Conservation (phyloP, 2,329 filamentous ascomycete genomes). For the Rhytidhysteron rufulum region DNA sequence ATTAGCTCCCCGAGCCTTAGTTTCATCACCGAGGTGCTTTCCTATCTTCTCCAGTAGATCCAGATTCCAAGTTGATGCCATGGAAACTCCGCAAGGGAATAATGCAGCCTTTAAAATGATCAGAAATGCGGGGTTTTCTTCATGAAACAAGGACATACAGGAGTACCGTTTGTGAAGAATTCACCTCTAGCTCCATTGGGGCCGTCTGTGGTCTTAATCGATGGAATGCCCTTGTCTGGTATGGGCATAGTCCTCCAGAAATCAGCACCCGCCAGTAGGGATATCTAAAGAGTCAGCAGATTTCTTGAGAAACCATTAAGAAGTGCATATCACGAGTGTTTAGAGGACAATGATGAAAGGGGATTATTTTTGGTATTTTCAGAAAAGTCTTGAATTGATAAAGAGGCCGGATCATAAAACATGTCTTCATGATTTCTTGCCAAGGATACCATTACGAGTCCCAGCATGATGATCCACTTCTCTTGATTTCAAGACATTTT, state of each 20-base stretch:
- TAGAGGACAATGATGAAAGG: not conserved
- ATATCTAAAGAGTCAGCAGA: slow-evolving; percentile 30
- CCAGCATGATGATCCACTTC: too few relatives aligned
- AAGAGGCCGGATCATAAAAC: too few relatives aligned
- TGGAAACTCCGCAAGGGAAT: slow-evolving; percentile 73
- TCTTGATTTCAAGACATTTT: too few relatives aligned
- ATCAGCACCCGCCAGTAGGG: slow-evolving; percentile 52
- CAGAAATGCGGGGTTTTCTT: slow-evolving; percentile 9
- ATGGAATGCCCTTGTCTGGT: slow-evolving; percentile 58
- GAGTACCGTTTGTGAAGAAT: slow-evolving; percentile 57
- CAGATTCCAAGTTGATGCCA: slow-evolving; percentile 76
- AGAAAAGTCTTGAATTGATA: not conserved
- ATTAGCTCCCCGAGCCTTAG: slow-evolving; percentile 68
- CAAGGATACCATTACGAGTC: too few relatives aligned
- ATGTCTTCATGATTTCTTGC: too few relatives aligned
- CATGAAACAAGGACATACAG: slow-evolving; percentile 19
- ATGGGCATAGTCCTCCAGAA: slow-evolving; percentile 67
- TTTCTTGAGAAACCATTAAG: too few relatives aligned
- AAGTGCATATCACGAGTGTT: too few relatives aligned
- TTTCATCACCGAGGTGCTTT: slow-evolving; percentile 66
- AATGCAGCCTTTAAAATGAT: slow-evolving; percentile 58
- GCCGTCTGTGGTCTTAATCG: slow-evolving; percentile 63
- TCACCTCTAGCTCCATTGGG: slow-evolving; percentile 67
- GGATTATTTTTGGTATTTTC: not conserved
- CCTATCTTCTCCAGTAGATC: slow-evolving; percentile 67